Evolutionary conservation across 1,284 basidiomycete genomes (phyloP), one percentile per base, ranked within the genome.

Genomic region (Hypsizygus ulmarius): DNA sequence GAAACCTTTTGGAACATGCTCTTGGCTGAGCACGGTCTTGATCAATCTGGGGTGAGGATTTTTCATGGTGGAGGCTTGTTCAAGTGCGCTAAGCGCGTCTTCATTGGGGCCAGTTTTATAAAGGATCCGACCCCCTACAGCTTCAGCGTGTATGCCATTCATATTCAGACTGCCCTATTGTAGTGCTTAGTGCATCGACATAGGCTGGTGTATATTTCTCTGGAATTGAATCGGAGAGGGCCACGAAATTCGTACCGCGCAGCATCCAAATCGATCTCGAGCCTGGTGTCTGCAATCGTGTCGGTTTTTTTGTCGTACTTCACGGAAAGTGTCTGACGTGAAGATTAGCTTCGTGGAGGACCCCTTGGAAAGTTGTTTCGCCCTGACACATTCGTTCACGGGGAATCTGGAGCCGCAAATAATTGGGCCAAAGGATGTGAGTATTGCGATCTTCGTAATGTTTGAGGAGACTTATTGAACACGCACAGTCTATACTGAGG

Each of bases 251-350:
- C 57, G 92, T 97, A n/a, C 94, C 94, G n/a, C 81, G 94, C 45
- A 93, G 90, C 57, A 81, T 95, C 28, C 89, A 94, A 63, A 73
- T 97, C 60, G 94, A 97, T 72, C 74, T 97, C 44, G 94, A 97
- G 68, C 76, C 85, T n/a, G 90, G 91, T 25, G 95, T 97, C 12
- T 86, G 89, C 63, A 85, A 96, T 61, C 79, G 77, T 49, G 87
- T 90, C 51, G 57, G 81, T 64, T 8, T 45, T 41, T 32, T 30
- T 39, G 25, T 14, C 40, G 8, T 25, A n/a, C 12, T 30, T 39
- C 30, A 39, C 40, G 30, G 36, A 42, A n/a, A 29, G 32, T 39
- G 41, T 35, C 14, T 40, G 18, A 37, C 14, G 3, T 36, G 14
- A 15, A 1, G 25, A 41, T 18, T 54, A 90, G 86, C 67, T 89